Conservation (phyloP, 257 asterid species). For the Schizonepeta tenuifolia region DNA sequence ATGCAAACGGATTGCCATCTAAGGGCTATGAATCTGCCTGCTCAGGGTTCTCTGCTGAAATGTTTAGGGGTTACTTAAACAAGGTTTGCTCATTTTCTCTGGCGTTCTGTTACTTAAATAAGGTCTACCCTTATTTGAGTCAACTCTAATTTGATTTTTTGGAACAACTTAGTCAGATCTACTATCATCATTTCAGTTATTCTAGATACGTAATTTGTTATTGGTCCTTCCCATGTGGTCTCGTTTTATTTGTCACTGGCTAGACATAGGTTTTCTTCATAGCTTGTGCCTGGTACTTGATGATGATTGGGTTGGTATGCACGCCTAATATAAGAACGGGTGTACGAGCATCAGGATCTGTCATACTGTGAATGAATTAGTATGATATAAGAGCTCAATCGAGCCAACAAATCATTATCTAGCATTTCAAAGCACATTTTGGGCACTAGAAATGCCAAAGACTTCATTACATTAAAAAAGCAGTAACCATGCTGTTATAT, state of each 20-base stretch:
- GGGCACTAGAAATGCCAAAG: slow-evolving; percentile 9
- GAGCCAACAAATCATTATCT: slow-evolving; percentile 21
- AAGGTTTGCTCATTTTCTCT: slow-evolving; percentile 53
- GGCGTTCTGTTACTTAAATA: slow-evolving; percentile 7
- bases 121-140: too few species aligned
- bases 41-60: slow-evolving; percentile 61
- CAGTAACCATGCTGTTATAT: slow-evolving; percentile 17
- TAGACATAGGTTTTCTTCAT: slow-evolving; percentile 5
- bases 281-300: not conserved
- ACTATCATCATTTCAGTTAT: not conserved
- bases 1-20: slow-evolving; percentile 72
- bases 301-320: not conserved
- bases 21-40: slow-evolving; percentile 66
- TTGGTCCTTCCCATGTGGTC: not conserved
- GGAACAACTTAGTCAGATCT: not conserved
- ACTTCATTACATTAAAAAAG: not conserved
- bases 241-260: slow-evolving; percentile 1
- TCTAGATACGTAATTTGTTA: not conserved
- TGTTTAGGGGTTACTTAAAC: slow-evolving; percentile 53
- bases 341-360: not conserved
- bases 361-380: not conserved
- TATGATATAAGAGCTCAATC: slow-evolving; percentile 7
- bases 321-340: slow-evolving; percentile 1
- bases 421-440: slow-evolving; percentile 18
- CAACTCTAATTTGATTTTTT: slow-evolving; percentile 17